Conservation (phyloP, 345 rosid genomes). For the Hirschfeldia incana region DNA sequence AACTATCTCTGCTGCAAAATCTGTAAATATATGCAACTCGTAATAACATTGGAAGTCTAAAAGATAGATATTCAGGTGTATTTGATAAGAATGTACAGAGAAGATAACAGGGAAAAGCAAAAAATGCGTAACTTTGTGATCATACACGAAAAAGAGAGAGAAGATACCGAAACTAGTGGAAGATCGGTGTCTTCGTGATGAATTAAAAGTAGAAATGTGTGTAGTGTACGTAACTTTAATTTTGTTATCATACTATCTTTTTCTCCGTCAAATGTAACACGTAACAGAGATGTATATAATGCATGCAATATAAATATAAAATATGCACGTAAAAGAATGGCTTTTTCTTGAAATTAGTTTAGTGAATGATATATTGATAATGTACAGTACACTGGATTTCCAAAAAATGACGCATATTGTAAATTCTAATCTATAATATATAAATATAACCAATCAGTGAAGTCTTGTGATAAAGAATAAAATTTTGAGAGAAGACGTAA, state of each 20-base stretch:
- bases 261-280: constrained; percentile 25
- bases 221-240: constrained; percentile 37
- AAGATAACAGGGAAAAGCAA: constrained; percentile 30
- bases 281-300: constrained; percentile 23
- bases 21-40: constrained; percentile 4
- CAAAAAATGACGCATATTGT: too few species aligned
- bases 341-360: too few species aligned
- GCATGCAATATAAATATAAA: constrained; percentile 11
- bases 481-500: too few species aligned
- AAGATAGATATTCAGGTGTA: constrained; percentile 21
- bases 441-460: too few species aligned
- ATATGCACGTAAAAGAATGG: too few species aligned
- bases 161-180: constrained; percentile 30
- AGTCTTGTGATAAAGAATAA: too few species aligned
- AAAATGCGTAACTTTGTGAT: constrained; percentile 24
- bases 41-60: not conserved
- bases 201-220: constrained; percentile 37
- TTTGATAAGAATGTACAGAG: constrained; percentile 29
- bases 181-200: constrained; percentile 37
- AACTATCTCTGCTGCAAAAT: not conserved
- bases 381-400: too few species aligned
- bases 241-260: constrained; percentile 26
- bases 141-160: constrained; percentile 21
- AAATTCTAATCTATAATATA: too few species aligned
- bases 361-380: too few species aligned